Conservation (phyloP, 2,329 filamentous ascomycete genomes). For the Monosporascus sp. region DNA sequence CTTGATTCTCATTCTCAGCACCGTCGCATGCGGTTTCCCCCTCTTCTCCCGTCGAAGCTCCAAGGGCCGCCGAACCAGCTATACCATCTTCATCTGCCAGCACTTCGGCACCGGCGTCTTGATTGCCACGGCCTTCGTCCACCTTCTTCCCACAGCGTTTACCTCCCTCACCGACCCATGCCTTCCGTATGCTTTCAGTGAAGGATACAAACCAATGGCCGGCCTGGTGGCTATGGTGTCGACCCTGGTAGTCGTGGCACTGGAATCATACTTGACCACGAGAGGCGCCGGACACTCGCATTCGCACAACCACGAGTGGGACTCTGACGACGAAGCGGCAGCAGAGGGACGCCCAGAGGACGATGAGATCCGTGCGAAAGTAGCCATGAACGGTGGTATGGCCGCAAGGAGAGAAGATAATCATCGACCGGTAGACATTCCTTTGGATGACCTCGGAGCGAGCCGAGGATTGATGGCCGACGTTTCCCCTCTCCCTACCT, state of each 20-base stretch:
- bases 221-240: slow-evolving; percentile 78
- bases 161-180: slow-evolving; percentile 62
- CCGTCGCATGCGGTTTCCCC: slow-evolving; percentile 59
- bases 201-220: slow-evolving; percentile 73
- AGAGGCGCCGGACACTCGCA: slow-evolving; percentile 59
- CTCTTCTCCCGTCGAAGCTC: slow-evolving; percentile 57
- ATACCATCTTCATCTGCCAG: slow-evolving; percentile 61
- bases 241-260: slow-evolving; percentile 73
- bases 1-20: slow-evolving; percentile 59
- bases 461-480: slow-evolving; percentile 53
- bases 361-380: slow-evolving; percentile 17
- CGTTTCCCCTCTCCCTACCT: slow-evolving; percentile 53
- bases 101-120: slow-evolving; percentile 80
- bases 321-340: slow-evolving; percentile 37
- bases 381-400: slow-evolving; percentile 28
- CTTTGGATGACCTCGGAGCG: slow-evolving; percentile 45
- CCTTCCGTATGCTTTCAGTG: slow-evolving; percentile 72
- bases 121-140: slow-evolving; percentile 82
- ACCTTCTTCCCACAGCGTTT: slow-evolving; percentile 66
- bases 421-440: slow-evolving; percentile 44
- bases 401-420: slow-evolving; percentile 32
- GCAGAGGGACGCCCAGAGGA: slow-evolving; percentile 14
- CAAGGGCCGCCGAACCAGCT: slow-evolving; percentile 51
- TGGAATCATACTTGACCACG: slow-evolving; percentile 86
- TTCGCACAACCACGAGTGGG: slow-evolving; percentile 47